Evolutionary conservation across 1,284 basidiomycete genomes (phyloP).

Genomic region (Phylloporus sp.): DNA sequence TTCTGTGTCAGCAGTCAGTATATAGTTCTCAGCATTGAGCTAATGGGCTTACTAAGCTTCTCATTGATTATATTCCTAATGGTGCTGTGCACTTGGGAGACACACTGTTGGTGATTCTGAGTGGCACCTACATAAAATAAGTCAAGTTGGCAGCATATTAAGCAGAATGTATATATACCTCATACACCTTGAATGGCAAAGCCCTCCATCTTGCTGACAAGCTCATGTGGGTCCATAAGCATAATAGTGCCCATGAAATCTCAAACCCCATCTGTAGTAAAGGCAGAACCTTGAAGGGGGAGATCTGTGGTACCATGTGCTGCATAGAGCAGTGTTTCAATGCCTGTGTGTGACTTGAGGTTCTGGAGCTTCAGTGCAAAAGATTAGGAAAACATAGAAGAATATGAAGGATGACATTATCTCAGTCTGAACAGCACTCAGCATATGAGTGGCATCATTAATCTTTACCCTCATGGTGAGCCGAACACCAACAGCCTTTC

Average conservation of each 20-base stretch:
- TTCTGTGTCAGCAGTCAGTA: too few species aligned
- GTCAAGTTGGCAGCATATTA: background rate
- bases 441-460: too few species aligned
- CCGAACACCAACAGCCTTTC: too few species aligned
- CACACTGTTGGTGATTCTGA: background rate
- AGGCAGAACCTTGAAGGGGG: background rate
- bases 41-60: too few species aligned
- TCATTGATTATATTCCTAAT: background rate
- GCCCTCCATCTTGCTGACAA: background rate
- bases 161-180: background rate
- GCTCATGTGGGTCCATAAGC: constrained; percentile 6
- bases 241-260: constrained; percentile 10
- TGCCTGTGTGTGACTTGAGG: constrained; percentile 5
- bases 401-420: background rate
- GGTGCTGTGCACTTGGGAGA: background rate
- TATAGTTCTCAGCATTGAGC: too few species aligned
- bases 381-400: background rate
- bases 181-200: background rate
- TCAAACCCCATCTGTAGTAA: constrained; percentile 7
- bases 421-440: too few species aligned
- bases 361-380: constrained; percentile 4
- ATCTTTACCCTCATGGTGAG: too few species aligned
- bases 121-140: background rate
- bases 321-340: constrained; percentile 5
- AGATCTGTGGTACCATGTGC: constrained; percentile 7